Evolutionary conservation across 2,329 filamentous ascomycete genomes (phyloP), one percentile per base, ranked within the genome.

Genomic region (Trichoderma koningii): DNA sequence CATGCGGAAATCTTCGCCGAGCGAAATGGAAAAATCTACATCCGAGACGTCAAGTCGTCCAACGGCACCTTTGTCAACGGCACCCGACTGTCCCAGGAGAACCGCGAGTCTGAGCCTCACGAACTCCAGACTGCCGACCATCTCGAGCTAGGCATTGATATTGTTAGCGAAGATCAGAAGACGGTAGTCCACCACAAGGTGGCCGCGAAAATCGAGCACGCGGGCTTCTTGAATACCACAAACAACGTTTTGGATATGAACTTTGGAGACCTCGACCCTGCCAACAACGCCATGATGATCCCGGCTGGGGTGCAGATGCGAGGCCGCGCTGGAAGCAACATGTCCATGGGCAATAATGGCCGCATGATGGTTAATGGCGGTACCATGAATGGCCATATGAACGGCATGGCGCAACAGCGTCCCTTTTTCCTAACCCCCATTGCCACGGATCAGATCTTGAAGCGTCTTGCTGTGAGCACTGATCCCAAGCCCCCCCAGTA

Each of bases 51-150:
- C 71, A 99, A 98, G 78, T 98, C 95, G 0, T 99, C 95, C 47
- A 99, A 99, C 75, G 95, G 95, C 66, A 99, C 95, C 0, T 99
- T 99, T 77, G 94, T 99, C 70, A 99, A 99, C 73, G 93, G 93
- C 21, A 87, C 90, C 63, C 88, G 95, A 34, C 78, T 99, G 66
- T 98, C 95, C 2, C 91, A 88, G 62, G 95, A 99, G 76, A 99
- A 97, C 73, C 88, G 93, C 71, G 95, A 99, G 77, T 98, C 94
- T 0, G 95, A 98, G 67, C 93, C 95, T 0, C 92, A 97, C 74
- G 94, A 98, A 74, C 81, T 99, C 41, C 89, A 93, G 72, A 93
- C 94, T 66, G 89, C 92, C 69, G 95, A 99, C 74, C 92, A 95
- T 68, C 81, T 99, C 61, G 95, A 99, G 75, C 84, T 99, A 42